These are phyloP conservation scores for Plasmodium relictum DNA, from an alignment of 169 alveolate genomes.

Conservation along the genomic window DNA sequence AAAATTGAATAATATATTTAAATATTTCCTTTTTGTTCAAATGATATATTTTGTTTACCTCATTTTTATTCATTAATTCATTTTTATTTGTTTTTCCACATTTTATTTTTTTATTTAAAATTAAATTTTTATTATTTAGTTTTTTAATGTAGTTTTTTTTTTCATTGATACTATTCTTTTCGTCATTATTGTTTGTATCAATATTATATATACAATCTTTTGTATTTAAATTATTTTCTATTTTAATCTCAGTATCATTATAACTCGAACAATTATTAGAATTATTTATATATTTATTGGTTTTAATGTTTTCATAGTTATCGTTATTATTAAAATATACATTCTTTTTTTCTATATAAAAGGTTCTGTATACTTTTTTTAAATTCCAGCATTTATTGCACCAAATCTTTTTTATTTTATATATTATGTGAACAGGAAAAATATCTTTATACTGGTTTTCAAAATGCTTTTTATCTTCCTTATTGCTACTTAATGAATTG, in stretches of 20 bases:
- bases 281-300: background rate
- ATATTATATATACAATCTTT: too few species aligned
- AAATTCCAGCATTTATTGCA: conserved; percentile 80
- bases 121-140: too few species aligned
- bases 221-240: too few species aligned
- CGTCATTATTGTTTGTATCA: too few species aligned
- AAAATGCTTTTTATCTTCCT: conserved; percentile 3
- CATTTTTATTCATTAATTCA: too few species aligned
- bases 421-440: conserved; percentile 80
- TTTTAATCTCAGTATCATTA: too few species aligned
- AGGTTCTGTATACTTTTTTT: conserved; percentile 20
- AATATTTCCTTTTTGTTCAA: background rate
- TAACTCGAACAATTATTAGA: too few species aligned
- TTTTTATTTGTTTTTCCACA: too few species aligned
- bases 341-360: conserved; percentile 15
- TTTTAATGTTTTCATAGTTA: background rate
- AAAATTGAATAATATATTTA: conserved; percentile 25
- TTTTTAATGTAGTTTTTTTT: too few species aligned
- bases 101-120: too few species aligned
- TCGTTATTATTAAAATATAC: background rate
- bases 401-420: conserved; percentile 81
- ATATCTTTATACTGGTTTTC: conserved; percentile 53
- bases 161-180: too few species aligned
- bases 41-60: background rate
- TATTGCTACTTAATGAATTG: conserved; percentile 2